Conservation (phyloP, 768 basidiomycete genomes). For the Dacryopinax primogenitus region DNA sequence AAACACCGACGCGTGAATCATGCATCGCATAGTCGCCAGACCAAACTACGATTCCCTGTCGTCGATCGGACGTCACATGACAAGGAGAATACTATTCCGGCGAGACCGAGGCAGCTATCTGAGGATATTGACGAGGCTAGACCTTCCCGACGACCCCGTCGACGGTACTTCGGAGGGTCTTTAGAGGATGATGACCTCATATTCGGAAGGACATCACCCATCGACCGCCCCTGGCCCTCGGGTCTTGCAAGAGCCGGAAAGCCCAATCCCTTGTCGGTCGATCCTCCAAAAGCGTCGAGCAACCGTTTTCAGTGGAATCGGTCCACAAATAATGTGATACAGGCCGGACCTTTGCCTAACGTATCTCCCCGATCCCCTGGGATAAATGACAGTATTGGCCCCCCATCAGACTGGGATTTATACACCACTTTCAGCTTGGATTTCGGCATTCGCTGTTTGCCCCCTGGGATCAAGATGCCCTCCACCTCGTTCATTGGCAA, state of each 20-base stretch:
- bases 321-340: not conserved
- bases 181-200: not conserved
- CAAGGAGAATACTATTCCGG: not conserved
- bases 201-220: not conserved
- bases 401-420: slow-evolving; percentile 12
- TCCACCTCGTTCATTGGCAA: slow-evolving; percentile 43
- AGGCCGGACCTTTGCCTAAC: not conserved
- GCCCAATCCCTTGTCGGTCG: no score
- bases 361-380: not conserved
- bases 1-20: slow-evolving; percentile 17
- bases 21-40: slow-evolving; percentile 6
- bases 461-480: slow-evolving; percentile 41
- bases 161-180: not conserved
- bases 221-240: not conserved
- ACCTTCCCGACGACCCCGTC: not conserved
- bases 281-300: no score
- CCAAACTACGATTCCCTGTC: not conserved
- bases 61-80: not conserved
- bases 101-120: no score
- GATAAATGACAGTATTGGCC: not conserved
- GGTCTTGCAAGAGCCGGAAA: no score
- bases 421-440: slow-evolving; percentile 30
- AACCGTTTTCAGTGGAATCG: no score
- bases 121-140: not conserved
- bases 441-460: slow-evolving; percentile 39